phyloP scores from a whole-genome alignment of 148 eudicot genomes.

The Nepenthes mirabilis region DNA sequence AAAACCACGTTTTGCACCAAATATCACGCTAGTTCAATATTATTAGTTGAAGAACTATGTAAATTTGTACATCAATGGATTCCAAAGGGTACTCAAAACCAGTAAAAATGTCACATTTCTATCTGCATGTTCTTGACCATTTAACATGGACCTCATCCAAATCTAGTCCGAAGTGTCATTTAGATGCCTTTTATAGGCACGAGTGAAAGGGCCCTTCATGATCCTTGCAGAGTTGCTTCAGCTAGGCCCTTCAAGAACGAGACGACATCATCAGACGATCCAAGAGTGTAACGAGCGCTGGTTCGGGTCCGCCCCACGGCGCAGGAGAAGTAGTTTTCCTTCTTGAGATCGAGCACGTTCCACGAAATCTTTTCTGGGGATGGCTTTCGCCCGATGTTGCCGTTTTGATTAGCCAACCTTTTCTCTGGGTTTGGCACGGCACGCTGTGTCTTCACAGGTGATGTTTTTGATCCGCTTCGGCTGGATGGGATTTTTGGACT shows the following conservation, averaged over 20 bases:
- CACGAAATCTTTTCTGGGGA: slow-evolving; percentile 47
- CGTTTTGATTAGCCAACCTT: slow-evolving; percentile 16
- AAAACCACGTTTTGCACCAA: too few relatives aligned
- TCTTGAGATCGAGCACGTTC: slow-evolving; percentile 83
- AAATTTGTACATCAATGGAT: too few relatives aligned
- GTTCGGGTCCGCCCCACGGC: slow-evolving; percentile 85
- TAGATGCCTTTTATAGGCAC: too few relatives aligned
- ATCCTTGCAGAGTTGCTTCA: slow-evolving; percentile 24
- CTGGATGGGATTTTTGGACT: slow-evolving; percentile 37
- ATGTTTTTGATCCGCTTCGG: slow-evolving; percentile 36
- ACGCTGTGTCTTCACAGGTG: slow-evolving; percentile 29
- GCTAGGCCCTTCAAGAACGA: slow-evolving; percentile 45
- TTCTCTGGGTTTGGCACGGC: slow-evolving; percentile 31
- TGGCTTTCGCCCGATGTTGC: slow-evolving; percentile 24
- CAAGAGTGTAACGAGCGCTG: slow-evolving; percentile 65
- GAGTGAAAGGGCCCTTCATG: neutral
- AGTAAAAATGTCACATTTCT: too few relatives aligned
- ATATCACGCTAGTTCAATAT: too few relatives aligned
- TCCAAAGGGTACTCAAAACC: too few relatives aligned
- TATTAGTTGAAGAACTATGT: too few relatives aligned
- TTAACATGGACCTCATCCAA: too few relatives aligned
- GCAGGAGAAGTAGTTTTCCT: slow-evolving; percentile 88
- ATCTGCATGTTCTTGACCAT: too few relatives aligned
- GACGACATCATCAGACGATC: slow-evolving; percentile 72
- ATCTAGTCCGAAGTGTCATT: too few relatives aligned